Evolutionary conservation across 2,329 filamentous ascomycete genomes (phyloP), one percentile per base, ranked within the genome.

Genomic region (Coccinonectria pachysandricola): DNA sequence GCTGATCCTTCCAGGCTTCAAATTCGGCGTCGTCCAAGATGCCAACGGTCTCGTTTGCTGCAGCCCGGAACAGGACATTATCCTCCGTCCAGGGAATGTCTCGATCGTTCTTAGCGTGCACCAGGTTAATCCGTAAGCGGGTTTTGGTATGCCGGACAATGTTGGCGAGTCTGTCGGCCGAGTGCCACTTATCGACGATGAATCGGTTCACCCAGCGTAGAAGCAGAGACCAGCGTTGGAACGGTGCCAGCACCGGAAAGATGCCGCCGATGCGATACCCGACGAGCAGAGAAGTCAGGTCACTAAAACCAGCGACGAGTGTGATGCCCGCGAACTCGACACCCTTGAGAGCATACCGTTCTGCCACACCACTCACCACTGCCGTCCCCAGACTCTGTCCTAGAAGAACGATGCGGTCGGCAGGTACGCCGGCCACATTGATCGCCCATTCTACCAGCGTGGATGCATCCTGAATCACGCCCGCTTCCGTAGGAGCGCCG

Each of bases 301-400:
- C 77, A 26, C 75, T 79, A 60, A 95, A 95, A 1, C 77, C 75
- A 0, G 86, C 78, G 4, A 92, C 71, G 8, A 95, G 68, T 12
- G 95, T 62, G 3, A 93, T 64, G 10, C 81, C 81, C 0, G 83
- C 85, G 45, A 93, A 92, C 15, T 80, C 73, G 22, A 75, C 60
- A 4, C 64, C 68, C 28, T 62, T 57, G 26, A 62, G 46, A 3
- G 72, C 68, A 43, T 81, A 87, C 29, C 74, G 68, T 44, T 93
- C 76, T 2, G 74, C 77, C 1, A 83, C 74, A 3, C 75, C 87
- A 23, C 76, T 70, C 5, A 79, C 75, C 2, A 95, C 82, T 1
- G 83, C 87, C 1, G 88, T 94, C 13, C 88, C 88, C 0, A 96
- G 68, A 43, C 81, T 91, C 44, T 95, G 87, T 11, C 87, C 88